Evolutionary conservation across 352 stramenopile genomes (phyloP).

Genomic region (Phytopythium cucurbitacearum): DNA sequence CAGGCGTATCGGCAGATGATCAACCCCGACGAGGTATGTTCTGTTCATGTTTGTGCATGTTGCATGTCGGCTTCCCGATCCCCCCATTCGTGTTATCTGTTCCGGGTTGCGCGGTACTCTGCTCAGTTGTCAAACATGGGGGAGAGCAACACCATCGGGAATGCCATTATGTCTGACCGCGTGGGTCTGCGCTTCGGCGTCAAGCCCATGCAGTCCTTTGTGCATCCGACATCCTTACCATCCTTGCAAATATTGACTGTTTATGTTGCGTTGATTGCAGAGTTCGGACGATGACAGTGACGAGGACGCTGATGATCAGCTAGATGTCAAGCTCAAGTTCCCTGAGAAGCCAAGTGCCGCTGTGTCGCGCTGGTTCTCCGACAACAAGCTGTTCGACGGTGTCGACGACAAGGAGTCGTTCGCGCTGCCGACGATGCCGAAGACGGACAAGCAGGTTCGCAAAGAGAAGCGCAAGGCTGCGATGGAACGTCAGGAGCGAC

Average conservation of each 20-base stretch:
- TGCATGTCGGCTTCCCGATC: conserved; percentile 13
- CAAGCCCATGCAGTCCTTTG: conserved; percentile 62
- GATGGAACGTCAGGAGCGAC: conserved; percentile 88
- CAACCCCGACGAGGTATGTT: conserved; percentile 80
- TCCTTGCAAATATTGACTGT: conserved; percentile 5
- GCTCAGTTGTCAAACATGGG: conserved; percentile 92
- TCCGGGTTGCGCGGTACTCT: conserved; percentile 82
- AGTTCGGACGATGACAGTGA: conserved; percentile 77
- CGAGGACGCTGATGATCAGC: conserved; percentile 48
- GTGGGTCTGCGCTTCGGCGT: conserved; percentile 20
- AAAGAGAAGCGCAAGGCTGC: conserved; percentile 96
- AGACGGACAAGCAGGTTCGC: conserved; percentile 98
- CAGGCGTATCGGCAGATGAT: conserved; percentile 86
- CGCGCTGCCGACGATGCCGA: conserved; percentile 87
- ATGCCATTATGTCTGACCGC: conserved; percentile 83
- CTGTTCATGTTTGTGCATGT: conserved; percentile 13
- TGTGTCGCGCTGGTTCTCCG: conserved; percentile 78
- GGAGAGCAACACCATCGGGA: conserved; percentile 48
- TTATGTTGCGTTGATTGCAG: conserved; percentile 23
- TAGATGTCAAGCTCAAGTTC: conserved; percentile 71
- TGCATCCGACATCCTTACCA: conserved; percentile 56
- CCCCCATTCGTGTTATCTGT: conserved; percentile 91
- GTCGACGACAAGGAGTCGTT: conserved; percentile 54
- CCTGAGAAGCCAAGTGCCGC: conserved; percentile 75
- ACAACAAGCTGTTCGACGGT: conserved; percentile 80